Evolutionary conservation across 345 rosid genomes (phyloP).

Genomic region (Euphorbia peplus): DNA sequence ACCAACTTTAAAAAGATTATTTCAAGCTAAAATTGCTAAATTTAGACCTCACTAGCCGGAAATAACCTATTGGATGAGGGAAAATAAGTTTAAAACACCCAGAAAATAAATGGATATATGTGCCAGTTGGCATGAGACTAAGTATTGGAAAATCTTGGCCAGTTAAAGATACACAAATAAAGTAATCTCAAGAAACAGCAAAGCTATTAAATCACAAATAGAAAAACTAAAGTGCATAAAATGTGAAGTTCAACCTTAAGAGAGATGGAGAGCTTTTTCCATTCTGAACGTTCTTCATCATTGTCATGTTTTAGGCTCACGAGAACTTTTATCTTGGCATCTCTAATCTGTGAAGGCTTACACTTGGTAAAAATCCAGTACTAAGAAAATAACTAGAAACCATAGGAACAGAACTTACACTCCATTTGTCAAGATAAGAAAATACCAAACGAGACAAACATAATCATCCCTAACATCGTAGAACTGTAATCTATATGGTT

Average conservation of each 20-base stretch:
- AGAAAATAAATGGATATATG: neutral
- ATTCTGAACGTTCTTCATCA: slow-evolving; percentile 74
- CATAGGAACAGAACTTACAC: neutral
- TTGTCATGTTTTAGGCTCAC: slow-evolving; percentile 68
- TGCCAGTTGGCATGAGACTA: neutral
- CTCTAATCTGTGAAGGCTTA: slow-evolving; percentile 59
- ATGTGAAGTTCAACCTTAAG: slow-evolving; percentile 51
- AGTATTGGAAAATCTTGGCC: neutral
- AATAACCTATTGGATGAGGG: neutral
- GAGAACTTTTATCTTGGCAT: slow-evolving; percentile 74
- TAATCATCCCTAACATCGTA: neutral
- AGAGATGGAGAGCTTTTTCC: slow-evolving; percentile 59
- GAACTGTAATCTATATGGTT: neutral
- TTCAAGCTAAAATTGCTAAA: neutral
- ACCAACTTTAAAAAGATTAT: neutral
- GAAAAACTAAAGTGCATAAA: neutral
- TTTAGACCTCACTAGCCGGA: neutral
- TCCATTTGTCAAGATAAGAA: too few species aligned
- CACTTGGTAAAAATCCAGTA: slow-evolving; percentile 15
- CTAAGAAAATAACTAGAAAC: slow-evolving; percentile 10
- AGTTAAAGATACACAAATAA: neutral
- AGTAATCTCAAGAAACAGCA: neutral
- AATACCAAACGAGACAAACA: neutral
- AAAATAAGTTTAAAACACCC: neutral
- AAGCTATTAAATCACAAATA: neutral